These are phyloP conservation scores for Clavulina sp. DNA, from an alignment of 768 basidiomycete genomes.

Conservation along the genomic window DNA sequence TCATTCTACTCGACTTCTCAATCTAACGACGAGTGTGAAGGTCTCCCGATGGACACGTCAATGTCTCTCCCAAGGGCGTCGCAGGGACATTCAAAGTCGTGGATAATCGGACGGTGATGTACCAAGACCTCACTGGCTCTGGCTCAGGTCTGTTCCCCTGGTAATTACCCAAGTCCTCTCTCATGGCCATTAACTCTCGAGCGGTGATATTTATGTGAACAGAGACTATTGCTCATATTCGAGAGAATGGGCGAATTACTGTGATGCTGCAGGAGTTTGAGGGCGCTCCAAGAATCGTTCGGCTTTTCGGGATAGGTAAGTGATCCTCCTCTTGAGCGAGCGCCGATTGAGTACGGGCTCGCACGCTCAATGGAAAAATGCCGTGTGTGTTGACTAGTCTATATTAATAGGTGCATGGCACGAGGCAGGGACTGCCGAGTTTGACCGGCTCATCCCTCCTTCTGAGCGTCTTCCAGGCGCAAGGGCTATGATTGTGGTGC, in stretches of 20 bases:
- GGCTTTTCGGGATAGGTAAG: conserved; percentile 42
- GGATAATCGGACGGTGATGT: conserved; percentile 41
- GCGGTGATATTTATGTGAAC: conserved; percentile 34
- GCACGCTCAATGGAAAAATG: no score
- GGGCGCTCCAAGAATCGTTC: conserved; percentile 38
- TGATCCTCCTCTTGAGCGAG: neutral
- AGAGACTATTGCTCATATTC: conserved; percentile 25
- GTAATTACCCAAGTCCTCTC: neutral
- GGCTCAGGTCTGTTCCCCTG: conserved; percentile 20
- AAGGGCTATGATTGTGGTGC: conserved; percentile 40
- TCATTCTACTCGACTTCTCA: neutral
- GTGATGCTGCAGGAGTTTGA: conserved; percentile 45
- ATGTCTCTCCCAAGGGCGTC: conserved; percentile 46
- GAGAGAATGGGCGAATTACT: conserved; percentile 47
- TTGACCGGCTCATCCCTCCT: conserved; percentile 32
- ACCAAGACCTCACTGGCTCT: conserved; percentile 48
- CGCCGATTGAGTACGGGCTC: no score
- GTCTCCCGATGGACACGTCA: conserved; percentile 37
- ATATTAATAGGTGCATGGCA: conserved; percentile 33
- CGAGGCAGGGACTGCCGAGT: conserved; percentile 47
- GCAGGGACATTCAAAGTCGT: conserved; percentile 43
- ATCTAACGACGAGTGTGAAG: neutral
- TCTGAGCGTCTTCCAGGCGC: conserved; percentile 36
- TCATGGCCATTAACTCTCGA: conserved; percentile 16
- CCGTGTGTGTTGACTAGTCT: neutral